Percentiles rank a stretch among this genome's conserved stretches.
phyloP scores from a whole-genome alignment of 2,329 filamentous ascomycete species.

The Helotiales sp. region DNA sequence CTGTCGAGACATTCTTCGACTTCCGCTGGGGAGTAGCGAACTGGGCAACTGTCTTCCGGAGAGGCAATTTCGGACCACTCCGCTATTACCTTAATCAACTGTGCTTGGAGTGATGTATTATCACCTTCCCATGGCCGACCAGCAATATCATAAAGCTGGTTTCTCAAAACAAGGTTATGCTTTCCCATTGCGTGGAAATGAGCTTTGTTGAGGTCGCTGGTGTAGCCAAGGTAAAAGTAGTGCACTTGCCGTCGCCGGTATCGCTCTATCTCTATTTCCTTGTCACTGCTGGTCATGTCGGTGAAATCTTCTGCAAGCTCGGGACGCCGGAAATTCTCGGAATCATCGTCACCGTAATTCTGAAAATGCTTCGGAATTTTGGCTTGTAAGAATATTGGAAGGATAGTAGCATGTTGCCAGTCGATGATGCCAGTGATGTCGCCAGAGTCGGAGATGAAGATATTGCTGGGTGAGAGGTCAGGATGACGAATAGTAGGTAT shows the following conservation, averaged over 20 bases:
- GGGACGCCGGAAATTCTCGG: conserved; percentile 30
- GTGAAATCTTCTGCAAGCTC: conserved; percentile 27
- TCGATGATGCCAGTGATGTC: conserved; percentile 42
- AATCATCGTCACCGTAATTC: conserved; percentile 43
- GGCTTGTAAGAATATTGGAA: conserved; percentile 41
- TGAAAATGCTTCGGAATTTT: conserved; percentile 44
- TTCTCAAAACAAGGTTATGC: conserved; percentile 30
- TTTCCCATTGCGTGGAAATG: conserved; percentile 30
- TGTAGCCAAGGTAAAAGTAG: conserved; percentile 32
- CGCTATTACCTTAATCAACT: conserved; percentile 28
- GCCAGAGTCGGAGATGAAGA: conserved; percentile 38
- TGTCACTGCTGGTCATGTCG: conserved; percentile 26
- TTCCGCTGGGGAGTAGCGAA: conserved; percentile 29
- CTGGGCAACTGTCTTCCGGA: conserved; percentile 21
- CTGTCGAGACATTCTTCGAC: conserved; percentile 27
- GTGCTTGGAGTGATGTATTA: conserved; percentile 33
- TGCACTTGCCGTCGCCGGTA: conserved; percentile 33
- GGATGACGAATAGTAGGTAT: conserved; percentile 30
- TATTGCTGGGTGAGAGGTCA: conserved; percentile 40
- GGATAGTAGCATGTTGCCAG: conserved; percentile 42
- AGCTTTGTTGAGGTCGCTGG: conserved; percentile 26
- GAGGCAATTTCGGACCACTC: conserved; percentile 30
- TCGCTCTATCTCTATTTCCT: conserved; percentile 30
- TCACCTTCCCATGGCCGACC: conserved; percentile 33
- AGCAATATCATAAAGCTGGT: conserved; percentile 30